Evolutionary conservation across 202 grass and related monocot species (phyloP).

Genomic region (Sporobolus alterniflorus): DNA sequence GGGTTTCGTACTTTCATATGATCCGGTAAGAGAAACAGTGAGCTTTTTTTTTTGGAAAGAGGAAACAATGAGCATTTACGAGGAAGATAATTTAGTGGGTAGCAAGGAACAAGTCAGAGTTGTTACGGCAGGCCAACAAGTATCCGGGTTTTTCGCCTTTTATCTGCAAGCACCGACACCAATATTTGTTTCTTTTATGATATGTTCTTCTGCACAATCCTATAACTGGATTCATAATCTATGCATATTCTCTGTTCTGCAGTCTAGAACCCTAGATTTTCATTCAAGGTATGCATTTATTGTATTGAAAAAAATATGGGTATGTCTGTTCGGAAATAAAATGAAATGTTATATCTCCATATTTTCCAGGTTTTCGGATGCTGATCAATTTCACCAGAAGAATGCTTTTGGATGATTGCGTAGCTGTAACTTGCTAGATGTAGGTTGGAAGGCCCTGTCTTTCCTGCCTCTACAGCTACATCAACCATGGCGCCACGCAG

Average conservation of each 20-base stretch:
- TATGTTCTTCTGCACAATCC: neutral
- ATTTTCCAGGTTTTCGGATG: constrained; percentile 28
- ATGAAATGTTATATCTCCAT: neutral
- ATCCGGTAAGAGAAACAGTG: neutral
- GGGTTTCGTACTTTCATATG: constrained; percentile 33
- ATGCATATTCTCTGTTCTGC: neutral
- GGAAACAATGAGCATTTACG: neutral
- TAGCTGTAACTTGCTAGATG: constrained; percentile 47
- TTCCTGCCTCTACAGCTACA: constrained; percentile 30
- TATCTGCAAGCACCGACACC: neutral
- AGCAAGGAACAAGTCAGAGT: neutral
- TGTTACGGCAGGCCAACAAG: neutral
- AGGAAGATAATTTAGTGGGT: neutral
- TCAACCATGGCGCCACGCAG: constrained; percentile 58
- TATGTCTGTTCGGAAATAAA: neutral
- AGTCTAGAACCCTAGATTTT: too few relatives aligned
- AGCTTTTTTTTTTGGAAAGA: too few relatives aligned
- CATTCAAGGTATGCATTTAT: neutral
- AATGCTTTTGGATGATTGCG: constrained; percentile 27
- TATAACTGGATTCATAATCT: neutral
- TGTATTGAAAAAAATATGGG: neutral
- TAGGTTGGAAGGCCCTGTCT: constrained; percentile 46
- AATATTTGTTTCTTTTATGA: neutral
- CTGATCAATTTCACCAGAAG: constrained; percentile 26
- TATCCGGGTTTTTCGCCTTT: neutral